These are phyloP conservation scores for Scheffersomyces spartinae DNA, from an alignment of 805 yeast genomes.

Conservation along the genomic window DNA sequence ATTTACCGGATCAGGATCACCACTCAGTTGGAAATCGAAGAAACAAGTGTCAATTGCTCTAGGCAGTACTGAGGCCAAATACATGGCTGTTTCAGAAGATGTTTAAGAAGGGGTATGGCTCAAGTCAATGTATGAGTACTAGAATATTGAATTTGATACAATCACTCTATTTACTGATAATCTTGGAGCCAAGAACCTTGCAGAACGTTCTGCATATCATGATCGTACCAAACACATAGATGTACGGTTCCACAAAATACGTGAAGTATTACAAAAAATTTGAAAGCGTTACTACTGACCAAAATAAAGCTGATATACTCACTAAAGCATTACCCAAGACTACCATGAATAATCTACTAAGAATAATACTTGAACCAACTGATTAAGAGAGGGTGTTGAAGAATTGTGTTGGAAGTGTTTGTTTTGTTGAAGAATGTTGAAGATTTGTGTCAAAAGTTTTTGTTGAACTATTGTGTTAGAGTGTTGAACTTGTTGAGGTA, in stretches of 20 bases:
- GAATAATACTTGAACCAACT: no score
- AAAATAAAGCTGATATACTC: neutral
- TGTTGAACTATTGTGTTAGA: no score
- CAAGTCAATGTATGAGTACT: slow-evolving; percentile 2
- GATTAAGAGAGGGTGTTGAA: no score
- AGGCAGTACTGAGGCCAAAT: slow-evolving; percentile 8
- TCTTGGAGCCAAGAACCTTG: slow-evolving; percentile 1
- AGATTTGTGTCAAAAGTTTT: no score
- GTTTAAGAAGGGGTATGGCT: slow-evolving; percentile 5
- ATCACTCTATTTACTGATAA: slow-evolving; percentile 2
- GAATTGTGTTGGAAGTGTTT: no score
- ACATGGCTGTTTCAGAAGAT: slow-evolving; percentile 4
- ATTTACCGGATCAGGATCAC: no score
- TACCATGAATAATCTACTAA: neutral
- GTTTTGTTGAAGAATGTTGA: no score
- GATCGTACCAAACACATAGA: neutral
- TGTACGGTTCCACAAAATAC: neutral
- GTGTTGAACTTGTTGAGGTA: no score
- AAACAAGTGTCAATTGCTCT: slow-evolving; percentile 6
- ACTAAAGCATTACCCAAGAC: neutral
- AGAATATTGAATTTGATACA: no score
- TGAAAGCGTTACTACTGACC: neutral
- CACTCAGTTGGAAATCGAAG: slow-evolving; percentile 8
- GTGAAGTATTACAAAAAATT: neutral
- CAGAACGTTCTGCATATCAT: slow-evolving; percentile 1